A percentile compares a stretch with the other conserved stretches of the same genome.
Evolutionary conservation across 768 basidiomycete species (phyloP).

Genomic region (Panellus pusillus): DNA sequence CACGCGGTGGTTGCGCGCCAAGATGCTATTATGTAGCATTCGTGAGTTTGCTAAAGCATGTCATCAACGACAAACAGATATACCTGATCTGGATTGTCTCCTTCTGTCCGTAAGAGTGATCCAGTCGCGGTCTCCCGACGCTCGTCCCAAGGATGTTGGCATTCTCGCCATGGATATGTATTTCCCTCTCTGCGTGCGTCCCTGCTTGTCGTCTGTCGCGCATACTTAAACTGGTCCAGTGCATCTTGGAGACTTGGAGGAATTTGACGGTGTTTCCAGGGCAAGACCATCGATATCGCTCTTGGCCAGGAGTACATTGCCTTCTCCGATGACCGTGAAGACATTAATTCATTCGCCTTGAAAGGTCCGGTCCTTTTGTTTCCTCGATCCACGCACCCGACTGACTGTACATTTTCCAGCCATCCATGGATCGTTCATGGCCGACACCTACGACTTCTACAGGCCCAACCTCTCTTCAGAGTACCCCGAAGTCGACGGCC

Average conservation of each 20-base stretch:
- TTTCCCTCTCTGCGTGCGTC: conserved; percentile 88
- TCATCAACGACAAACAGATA: conserved; percentile 8
- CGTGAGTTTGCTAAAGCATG: not conserved
- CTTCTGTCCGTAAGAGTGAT: conserved; percentile 35
- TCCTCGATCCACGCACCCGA: not conserved
- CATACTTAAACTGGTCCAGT: conserved; percentile 46
- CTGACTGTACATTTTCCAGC: conserved; percentile 49
- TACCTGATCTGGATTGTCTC: conserved; percentile 33
- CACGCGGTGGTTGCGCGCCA: conserved; percentile 39
- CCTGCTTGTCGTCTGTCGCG: not conserved
- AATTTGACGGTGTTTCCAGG: conserved; percentile 91
- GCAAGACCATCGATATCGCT: conserved; percentile 82
- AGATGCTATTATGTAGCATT: conserved; percentile 38
- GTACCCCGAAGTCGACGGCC: conserved; percentile 97
- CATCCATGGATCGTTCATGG: conserved; percentile 95
- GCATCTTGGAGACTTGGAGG: conserved; percentile 97
- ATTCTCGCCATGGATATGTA: conserved; percentile 93
- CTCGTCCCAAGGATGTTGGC: conserved; percentile 90
- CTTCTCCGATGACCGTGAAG: conserved; percentile 97
- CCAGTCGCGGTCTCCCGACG: conserved; percentile 52
- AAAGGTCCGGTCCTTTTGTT: no score
- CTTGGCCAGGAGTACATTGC: conserved; percentile 98
- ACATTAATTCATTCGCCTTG: conserved; percentile 97
- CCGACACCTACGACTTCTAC: no score
- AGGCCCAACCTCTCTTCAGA: conserved; percentile 90